Evolutionary conservation across 2,329 filamentous ascomycete genomes (phyloP), one percentile per base, ranked within the genome.

Genomic region (Fusarium vanettenii): DNA sequence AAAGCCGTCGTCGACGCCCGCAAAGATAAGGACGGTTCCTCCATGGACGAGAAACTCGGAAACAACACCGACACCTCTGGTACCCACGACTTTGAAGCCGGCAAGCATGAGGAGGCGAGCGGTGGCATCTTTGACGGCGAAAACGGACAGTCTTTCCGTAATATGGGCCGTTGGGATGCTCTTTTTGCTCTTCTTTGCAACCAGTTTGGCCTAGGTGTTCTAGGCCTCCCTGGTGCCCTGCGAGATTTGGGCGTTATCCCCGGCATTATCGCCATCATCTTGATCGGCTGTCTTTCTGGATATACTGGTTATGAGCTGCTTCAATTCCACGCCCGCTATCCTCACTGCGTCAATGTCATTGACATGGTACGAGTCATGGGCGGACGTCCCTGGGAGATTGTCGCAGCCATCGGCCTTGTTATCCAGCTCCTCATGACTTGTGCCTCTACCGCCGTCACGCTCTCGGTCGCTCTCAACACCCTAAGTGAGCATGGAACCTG

Each of bases 221-320:
- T 93, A 89, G 92, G 90, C 2, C 92, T 93, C 76, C 91, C 91
- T 3, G 92, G 90, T 82, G 92, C 90, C 0, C 92, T 93, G 81
- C 89, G 91, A 5, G 82, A 91, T 22, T 85, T 93, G n/a, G 91
- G 91, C 10, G 84, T 93, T 29, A 89, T 93, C 14, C 91, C 91
- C 0, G 91, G 91, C 25, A 79, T 93, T 66, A 92, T 93, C 70
- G 78, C 92, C 81, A 92, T 91, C 27, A 86, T 92, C 68, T 90
- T 91, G 16, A 86, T 80, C 4, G 82, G 91, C 55, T 90, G 92
- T 14, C 83, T 92, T 3, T 92, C 93, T 80, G 93, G 91, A 2
- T 93, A 79, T 57, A 72, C 76, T 18, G 75, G 91, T 11, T 66
- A 79, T 10, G 69, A 68, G 27, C 67, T 76, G 27, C 92, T 90